These are phyloP conservation scores for Boletellus ananas DNA, from an alignment of 768 basidiomycete genomes.

Conservation along the genomic window DNA sequence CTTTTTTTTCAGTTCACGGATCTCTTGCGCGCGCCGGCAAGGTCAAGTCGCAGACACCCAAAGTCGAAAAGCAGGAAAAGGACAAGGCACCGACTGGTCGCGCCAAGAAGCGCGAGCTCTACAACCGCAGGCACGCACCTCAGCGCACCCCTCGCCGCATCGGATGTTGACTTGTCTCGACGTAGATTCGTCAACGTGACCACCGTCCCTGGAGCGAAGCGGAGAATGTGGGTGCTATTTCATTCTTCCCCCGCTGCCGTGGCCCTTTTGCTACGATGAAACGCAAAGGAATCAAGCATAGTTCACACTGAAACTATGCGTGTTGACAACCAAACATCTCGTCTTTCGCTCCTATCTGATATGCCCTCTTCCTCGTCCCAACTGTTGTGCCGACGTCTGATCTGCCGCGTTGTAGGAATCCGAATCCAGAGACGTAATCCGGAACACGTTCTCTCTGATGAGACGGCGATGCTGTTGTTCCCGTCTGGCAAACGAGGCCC, in stretches of 20 bases:
- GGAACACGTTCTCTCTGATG: not conserved
- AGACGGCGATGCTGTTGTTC: not conserved
- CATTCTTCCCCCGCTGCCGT: slow-evolving; percentile 30
- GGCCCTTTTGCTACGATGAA: slow-evolving; percentile 19
- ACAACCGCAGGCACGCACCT: slow-evolving; percentile 79
- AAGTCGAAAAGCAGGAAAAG: slow-evolving; percentile 98
- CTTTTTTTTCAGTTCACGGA: slow-evolving; percentile 73
- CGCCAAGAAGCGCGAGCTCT: slow-evolving; percentile 92
- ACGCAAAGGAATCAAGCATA: slow-evolving; percentile 61
- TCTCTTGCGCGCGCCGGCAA: slow-evolving; percentile 99
- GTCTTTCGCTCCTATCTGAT: slow-evolving; percentile 99
- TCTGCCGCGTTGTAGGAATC: slow-evolving; percentile 12
- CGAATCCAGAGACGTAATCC: slow-evolving; percentile 6
- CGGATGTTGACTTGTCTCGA: not conserved
- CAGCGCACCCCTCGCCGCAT: not conserved
- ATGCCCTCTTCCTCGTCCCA: not conserved
- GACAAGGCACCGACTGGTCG: slow-evolving; percentile 95
- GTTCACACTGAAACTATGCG: slow-evolving; percentile 88
- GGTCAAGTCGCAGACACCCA: slow-evolving; percentile 97
- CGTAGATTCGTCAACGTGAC: slow-evolving; percentile 89
- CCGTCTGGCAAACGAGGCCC: not conserved
- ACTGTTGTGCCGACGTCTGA: slow-evolving; percentile 3
- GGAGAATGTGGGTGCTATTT: slow-evolving; percentile 79
- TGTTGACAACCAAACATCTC: slow-evolving; percentile 86
- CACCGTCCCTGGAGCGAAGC: slow-evolving; percentile 80